Evolutionary conservation across 2,329 filamentous ascomycete genomes (phyloP), one percentile per base, ranked within the genome.

Genomic region (Monosporascus sp.): DNA sequence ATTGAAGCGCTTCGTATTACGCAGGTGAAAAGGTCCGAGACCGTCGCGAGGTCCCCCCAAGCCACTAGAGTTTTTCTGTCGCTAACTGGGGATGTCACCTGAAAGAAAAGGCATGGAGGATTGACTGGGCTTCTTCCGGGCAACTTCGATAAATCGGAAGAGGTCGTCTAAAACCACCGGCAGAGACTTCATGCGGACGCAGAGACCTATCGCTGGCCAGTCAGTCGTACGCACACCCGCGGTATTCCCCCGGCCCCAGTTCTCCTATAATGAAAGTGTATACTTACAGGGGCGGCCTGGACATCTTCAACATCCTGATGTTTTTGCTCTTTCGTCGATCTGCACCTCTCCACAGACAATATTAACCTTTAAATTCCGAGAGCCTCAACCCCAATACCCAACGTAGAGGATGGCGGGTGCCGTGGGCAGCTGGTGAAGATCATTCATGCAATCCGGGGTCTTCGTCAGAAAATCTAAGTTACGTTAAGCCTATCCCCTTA

Each of bases 1-100:
- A 63, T 58, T 53, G 47, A 41, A 56, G 59, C 57, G 50, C 19
- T 43, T 43, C 40, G 40, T 43, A 43, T 27, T 46, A 24, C 26
- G 5, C 43, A 46, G 43, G 26, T 46, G 43, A 46, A 26, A 24
- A 17, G 17, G n/a, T 26, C 17, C 24, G 16, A 24, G 24, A 16
- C 22, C 43, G 7, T 27, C 26, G 20, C 43, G 17, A n/a, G 38
- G 17, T 41, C 38, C 38, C n/a, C 11, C 17, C n/a, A 46, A 46
- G 43, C 43, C 43, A 46, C 43, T 46, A 24, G 17, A 19, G 43
- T 19, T 46, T 27, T 31, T 7, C 20, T 26, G 27, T 14, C 24
- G 43, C 43, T 46, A 24, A 7, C 8, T 8, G 43, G 43, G 20
- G 43, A 46, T 9, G 24, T 26, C 41, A n/a, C 11, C 20, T 19